phyloP scores from a whole-genome alignment of 148 eudicot species.

The Selenicereus undatus region DNA sequence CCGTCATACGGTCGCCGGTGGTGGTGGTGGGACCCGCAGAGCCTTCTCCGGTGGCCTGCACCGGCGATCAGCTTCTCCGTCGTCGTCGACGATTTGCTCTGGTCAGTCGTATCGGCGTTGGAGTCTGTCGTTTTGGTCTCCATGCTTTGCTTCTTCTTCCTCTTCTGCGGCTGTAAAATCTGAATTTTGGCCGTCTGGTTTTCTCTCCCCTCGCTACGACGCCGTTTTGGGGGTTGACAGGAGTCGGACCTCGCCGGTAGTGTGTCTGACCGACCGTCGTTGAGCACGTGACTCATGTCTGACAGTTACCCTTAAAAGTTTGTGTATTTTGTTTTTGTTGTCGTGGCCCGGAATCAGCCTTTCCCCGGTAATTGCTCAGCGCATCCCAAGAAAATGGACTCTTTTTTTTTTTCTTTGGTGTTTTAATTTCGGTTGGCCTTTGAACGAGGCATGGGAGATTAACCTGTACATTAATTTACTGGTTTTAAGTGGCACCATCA shows the following conservation, averaged over 20 bases:
- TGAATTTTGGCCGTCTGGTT: not conserved
- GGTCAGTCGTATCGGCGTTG: slow-evolving; percentile 42
- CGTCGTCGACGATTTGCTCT: slow-evolving; percentile 32
- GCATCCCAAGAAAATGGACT: not conserved
- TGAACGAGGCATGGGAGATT: too few species aligned
- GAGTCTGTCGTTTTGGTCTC: slow-evolving; percentile 49
- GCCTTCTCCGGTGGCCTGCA: slow-evolving; percentile 26
- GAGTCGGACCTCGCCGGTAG: not conserved
- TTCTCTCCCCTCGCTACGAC: slow-evolving; percentile 3
- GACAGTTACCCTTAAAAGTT: too few species aligned
- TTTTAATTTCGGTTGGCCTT: too few species aligned
- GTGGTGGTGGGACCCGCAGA: slow-evolving; percentile 28
- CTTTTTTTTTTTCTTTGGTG: not conserved
- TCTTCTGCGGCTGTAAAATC: slow-evolving; percentile 45
- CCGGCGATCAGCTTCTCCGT: slow-evolving; percentile 19
- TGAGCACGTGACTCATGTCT: too few species aligned
- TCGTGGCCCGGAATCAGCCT: not conserved
- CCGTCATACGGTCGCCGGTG: not conserved
- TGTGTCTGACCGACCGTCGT: slow-evolving; percentile 12
- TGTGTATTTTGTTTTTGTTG: not conserved
- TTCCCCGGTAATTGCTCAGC: slow-evolving; percentile 5
- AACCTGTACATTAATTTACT: not conserved
- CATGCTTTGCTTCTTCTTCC: slow-evolving; percentile 45
- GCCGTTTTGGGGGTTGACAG: not conserved
- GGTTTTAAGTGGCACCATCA: too few species aligned